phyloP scores from a whole-genome alignment of 1,284 basidiomycete species.

The Limonomyces culmigenus region DNA sequence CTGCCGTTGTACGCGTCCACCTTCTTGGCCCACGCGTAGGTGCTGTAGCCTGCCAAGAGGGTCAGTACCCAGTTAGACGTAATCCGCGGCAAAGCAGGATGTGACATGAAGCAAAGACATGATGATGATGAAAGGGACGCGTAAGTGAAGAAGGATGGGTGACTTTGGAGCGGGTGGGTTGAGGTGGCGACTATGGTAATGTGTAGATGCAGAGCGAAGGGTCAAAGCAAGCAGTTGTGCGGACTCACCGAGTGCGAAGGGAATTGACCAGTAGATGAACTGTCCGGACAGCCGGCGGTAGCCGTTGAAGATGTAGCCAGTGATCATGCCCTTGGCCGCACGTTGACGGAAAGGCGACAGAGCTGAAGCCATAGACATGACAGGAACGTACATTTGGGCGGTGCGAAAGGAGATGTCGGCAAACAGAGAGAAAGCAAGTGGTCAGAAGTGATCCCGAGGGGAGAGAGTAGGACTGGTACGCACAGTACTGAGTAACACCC shows the following conservation, averaged over 20 bases:
- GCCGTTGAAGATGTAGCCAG: constrained; percentile 77
- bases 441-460: neutral
- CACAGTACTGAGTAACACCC: constrained; percentile 72
- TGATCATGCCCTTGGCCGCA: constrained; percentile 54
- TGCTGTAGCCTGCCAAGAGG: constrained; percentile 74
- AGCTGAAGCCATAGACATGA: constrained; percentile 23
- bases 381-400: constrained; percentile 1
- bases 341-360: constrained; percentile 71
- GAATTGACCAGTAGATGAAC: constrained; percentile 66
- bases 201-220: neutral
- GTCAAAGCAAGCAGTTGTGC: neutral
- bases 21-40: constrained; percentile 72
- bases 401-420: neutral
- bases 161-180: constrained; percentile 1
- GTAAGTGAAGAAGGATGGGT: neutral
- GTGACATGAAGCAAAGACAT: neutral
- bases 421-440: constrained; percentile 3
- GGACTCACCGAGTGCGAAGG: constrained; percentile 66
- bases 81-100: too few relatives aligned
- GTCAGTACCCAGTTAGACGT: too few relatives aligned
- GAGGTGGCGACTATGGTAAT: neutral
- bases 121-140: neutral
- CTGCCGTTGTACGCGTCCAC: constrained; percentile 60
- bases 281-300: constrained; percentile 64
- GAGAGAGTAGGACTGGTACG: constrained; percentile 14